These are phyloP conservation scores for Coemansia sp. DNA, from an alignment of 192 early-diverging fungal genomes.

Conservation along the genomic window DNA sequence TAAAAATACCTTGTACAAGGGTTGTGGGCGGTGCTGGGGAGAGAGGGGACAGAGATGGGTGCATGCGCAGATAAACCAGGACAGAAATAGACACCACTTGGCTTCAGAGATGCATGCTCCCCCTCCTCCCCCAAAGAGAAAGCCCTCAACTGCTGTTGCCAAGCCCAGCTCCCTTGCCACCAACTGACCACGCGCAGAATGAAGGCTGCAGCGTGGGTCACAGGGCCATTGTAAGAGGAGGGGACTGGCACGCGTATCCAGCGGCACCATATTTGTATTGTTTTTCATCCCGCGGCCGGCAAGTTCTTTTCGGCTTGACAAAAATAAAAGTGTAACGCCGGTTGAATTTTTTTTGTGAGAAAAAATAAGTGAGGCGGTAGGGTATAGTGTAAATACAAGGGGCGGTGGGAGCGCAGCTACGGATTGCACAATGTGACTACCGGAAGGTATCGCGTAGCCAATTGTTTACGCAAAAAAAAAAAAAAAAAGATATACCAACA, in stretches of 20 bases:
- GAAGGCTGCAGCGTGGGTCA: neutral
- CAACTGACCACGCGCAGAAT: neutral
- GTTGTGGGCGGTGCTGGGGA: neutral
- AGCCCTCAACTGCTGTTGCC: neutral
- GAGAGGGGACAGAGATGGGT: constrained; percentile 4
- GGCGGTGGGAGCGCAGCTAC: too few species aligned
- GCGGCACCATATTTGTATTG: neutral
- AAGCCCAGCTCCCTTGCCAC: neutral
- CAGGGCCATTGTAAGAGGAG: constrained; percentile 1
- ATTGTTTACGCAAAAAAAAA: neutral
- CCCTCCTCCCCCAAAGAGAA: neutral
- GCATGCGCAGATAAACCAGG: neutral
- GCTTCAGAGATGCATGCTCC: constrained; percentile 7
- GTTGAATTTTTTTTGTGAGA: neutral
- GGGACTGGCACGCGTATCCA: neutral
- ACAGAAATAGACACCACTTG: neutral
- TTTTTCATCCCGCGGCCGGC: neutral
- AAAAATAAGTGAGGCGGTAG: neutral
- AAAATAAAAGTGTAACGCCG: neutral
- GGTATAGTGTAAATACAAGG: constrained; percentile 5
- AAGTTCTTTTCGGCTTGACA: neutral
- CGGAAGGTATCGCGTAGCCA: neutral
- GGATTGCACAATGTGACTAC: neutral
- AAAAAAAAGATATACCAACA: too few species aligned
- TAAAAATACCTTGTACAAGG: neutral